These are phyloP conservation scores for Periconia macrospinosa DNA, from an alignment of 2,329 filamentous ascomycete species.

Conservation along the genomic window DNA sequence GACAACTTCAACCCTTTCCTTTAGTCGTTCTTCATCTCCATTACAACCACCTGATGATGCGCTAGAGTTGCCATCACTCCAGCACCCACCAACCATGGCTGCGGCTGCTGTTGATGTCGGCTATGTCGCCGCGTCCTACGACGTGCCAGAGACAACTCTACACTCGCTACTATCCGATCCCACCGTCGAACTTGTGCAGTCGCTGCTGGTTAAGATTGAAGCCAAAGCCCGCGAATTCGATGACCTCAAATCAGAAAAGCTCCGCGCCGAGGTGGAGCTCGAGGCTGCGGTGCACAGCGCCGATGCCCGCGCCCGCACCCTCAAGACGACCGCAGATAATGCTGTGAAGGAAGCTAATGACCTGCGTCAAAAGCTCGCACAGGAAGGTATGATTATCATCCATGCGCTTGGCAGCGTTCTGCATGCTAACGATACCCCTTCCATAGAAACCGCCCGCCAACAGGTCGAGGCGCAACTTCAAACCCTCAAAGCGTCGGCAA, in stretches of 20 bases:
- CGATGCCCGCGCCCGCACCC: slow-evolving; percentile 78
- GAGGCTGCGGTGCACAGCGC: slow-evolving; percentile 85
- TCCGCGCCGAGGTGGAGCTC: slow-evolving; percentile 87
- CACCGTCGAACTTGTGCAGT: slow-evolving; percentile 75
- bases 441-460: slow-evolving; percentile 72
- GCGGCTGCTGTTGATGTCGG: slow-evolving; percentile 66
- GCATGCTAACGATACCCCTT: slow-evolving; percentile 13
- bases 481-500: slow-evolving; percentile 72
- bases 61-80: slow-evolving; percentile 16
- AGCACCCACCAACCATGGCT: slow-evolving; percentile 54
- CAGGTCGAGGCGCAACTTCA: slow-evolving; percentile 81
- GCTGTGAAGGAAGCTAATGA: slow-evolving; percentile 82
- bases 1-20: background rate
- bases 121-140: slow-evolving; percentile 73
- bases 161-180: slow-evolving; percentile 65
- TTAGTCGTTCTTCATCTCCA: background rate
- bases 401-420: background rate
- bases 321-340: slow-evolving; percentile 81
- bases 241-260: slow-evolving; percentile 80
- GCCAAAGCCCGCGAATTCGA: slow-evolving; percentile 82
- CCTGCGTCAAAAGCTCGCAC: slow-evolving; percentile 75
- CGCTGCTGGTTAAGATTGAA: slow-evolving; percentile 73
- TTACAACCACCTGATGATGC: slow-evolving; percentile 22
- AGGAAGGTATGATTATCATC: slow-evolving; percentile 67
- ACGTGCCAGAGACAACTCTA: slow-evolving; percentile 67